These are phyloP conservation scores for Oxytropis ochrocephala DNA, from an alignment of 306 rosid genomes.

Conservation along the genomic window DNA sequence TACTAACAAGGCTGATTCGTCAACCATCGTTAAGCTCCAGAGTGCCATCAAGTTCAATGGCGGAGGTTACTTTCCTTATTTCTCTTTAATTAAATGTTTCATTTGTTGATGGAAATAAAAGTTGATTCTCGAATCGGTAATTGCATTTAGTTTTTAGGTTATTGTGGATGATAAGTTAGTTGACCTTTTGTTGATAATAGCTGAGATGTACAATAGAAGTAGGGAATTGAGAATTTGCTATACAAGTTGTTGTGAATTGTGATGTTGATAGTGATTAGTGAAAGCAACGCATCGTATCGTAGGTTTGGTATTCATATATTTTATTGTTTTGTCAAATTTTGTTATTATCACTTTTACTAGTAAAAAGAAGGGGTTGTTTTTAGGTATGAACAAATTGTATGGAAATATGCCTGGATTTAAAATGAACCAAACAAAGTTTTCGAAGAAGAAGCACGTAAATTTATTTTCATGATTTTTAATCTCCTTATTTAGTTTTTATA, in stretches of 20 bases:
- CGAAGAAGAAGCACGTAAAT: background rate
- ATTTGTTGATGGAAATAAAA: background rate
- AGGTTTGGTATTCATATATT: background rate
- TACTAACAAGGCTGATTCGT: constrained; percentile 45
- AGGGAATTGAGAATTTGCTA: background rate
- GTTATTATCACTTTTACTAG: background rate
- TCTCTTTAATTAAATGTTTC: background rate
- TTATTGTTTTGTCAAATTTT: background rate
- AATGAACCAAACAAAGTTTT: constrained; percentile 1
- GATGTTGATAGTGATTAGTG: background rate
- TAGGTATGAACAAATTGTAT: background rate
- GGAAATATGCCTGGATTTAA: background rate
- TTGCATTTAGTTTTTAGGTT: background rate
- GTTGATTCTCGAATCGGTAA: background rate
- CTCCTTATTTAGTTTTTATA: background rate
- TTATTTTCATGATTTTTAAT: background rate
- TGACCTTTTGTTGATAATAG: background rate
- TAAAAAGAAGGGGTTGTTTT: background rate
- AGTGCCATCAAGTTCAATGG: constrained; percentile 84
- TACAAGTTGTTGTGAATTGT: background rate
- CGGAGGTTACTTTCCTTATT: constrained; percentile 37
- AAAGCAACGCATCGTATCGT: background rate
- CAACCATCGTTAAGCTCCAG: constrained; percentile 61
- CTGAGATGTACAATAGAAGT: background rate
- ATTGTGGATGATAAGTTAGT: background rate